A percentile compares a stretch with the other conserved stretches of the same genome.
phyloP scores from a whole-genome alignment of 1,284 basidiomycete species.

The Irpex rosettiformis region DNA sequence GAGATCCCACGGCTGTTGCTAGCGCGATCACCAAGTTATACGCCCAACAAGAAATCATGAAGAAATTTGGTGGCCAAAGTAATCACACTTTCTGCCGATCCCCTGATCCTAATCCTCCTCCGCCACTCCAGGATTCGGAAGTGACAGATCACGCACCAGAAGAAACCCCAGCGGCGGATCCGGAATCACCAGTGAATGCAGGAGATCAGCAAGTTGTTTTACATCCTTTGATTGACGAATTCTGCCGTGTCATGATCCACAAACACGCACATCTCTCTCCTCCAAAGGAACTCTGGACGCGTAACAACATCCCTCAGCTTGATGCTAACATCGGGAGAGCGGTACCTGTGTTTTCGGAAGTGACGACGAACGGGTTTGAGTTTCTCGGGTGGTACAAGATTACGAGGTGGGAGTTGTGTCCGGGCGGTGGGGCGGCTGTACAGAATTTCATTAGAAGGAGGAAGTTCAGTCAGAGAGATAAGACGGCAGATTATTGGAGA shows the following conservation, averaged over 20 bases:
- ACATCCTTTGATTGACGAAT: conserved; percentile 2
- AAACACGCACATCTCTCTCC: conserved; percentile 9
- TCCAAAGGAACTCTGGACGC: conserved; percentile 12
- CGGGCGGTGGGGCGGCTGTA: conserved; percentile 1
- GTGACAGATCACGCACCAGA: too few species aligned
- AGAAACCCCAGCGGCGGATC: too few species aligned
- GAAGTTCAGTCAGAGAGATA: conserved; percentile 1
- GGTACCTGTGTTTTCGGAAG: conserved; percentile 8
- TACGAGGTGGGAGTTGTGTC: conserved; percentile 7
- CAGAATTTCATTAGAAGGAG: conserved; percentile 1
- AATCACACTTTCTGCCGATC: conserved; percentile 9
- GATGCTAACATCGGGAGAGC: conserved; percentile 2
- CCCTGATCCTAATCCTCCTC: background rate
- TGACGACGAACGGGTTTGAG: conserved; percentile 3
- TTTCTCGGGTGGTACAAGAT: conserved; percentile 11
- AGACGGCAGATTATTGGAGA: conserved; percentile 6
- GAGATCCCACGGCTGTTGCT: conserved; percentile 5
- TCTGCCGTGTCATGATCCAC: conserved; percentile 11
- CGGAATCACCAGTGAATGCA: too few species aligned
- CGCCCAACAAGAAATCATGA: background rate
- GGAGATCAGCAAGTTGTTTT: background rate
- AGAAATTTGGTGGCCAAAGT: background rate
- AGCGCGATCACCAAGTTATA: conserved; percentile 2
- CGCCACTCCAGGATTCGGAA: background rate
- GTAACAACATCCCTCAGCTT: conserved; percentile 8